Evolutionary conservation across 257 asterid species (phyloP).

Genomic region (Nicotiana benthamiana): DNA sequence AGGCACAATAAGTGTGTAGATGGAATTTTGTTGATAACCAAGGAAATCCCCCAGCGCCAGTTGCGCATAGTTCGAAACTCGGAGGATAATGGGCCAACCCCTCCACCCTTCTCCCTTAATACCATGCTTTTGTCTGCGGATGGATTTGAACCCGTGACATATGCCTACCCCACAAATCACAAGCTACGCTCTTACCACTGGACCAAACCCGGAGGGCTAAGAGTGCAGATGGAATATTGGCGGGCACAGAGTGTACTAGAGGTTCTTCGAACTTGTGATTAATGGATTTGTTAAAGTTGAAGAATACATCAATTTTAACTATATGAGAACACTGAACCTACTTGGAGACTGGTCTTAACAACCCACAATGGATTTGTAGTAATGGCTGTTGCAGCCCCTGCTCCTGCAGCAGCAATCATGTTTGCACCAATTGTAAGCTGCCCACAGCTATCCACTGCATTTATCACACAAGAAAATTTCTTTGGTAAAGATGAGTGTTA

Average conservation of each 20-base stretch:
- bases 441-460: constrained; percentile 50
- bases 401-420: constrained; percentile 90
- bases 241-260: not conserved
- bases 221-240: too few species aligned
- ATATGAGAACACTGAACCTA: constrained; percentile 31
- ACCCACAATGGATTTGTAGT: constrained; percentile 90
- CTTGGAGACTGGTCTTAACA: constrained; percentile 91
- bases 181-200: too few species aligned
- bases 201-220: too few species aligned
- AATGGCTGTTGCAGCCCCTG: constrained; percentile 84
- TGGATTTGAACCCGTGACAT: too few species aligned
- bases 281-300: not conserved
- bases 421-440: constrained; percentile 65
- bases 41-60: too few species aligned
- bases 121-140: too few species aligned
- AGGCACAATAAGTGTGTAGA: not conserved
- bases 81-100: too few species aligned
- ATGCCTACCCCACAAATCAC: too few species aligned
- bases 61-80: too few species aligned
- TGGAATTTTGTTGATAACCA: too few species aligned
- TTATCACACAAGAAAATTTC: not conserved
- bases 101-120: too few species aligned
- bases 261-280: not conserved
- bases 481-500: not conserved
- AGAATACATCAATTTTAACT: not conserved